Evolutionary conservation across 371 early-diverging fungal genomes (phyloP).

Genomic region (Circinella minor): DNA sequence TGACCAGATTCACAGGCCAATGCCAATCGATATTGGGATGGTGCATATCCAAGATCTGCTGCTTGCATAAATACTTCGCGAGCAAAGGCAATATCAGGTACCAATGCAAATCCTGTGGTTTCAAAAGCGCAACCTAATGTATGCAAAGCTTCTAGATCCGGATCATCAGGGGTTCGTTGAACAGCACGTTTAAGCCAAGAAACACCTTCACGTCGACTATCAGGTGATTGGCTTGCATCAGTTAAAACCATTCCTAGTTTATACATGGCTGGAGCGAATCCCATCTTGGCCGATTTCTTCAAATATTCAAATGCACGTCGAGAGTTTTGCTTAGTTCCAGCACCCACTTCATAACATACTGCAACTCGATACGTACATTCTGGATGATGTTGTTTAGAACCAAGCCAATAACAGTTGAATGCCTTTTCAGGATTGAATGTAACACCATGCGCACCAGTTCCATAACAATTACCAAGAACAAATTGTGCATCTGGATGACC

Average conservation of each 20-base stretch:
- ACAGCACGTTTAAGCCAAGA: conserved; percentile 92
- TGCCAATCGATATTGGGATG: conserved; percentile 91
- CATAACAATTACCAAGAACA: conserved; percentile 86
- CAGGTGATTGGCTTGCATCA: conserved; percentile 69
- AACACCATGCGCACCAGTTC: conserved; percentile 69
- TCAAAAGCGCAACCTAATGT: conserved; percentile 90
- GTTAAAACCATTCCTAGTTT: conserved; percentile 85
- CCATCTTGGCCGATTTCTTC: conserved; percentile 44
- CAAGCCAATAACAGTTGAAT: conserved; percentile 83
- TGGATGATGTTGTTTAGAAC: conserved; percentile 85
- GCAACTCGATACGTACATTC: conserved; percentile 88
- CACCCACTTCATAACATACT: conserved; percentile 90
- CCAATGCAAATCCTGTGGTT: conserved; percentile 62
- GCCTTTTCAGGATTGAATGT: conserved; percentile 82
- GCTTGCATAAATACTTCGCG: conserved; percentile 87
- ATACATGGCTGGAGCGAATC: conserved; percentile 80
- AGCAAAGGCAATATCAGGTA: conserved; percentile 85
- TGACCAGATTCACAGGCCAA: conserved; percentile 91
- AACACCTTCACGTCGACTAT: conserved; percentile 77
- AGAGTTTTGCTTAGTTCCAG: conserved; percentile 80
- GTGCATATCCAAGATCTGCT: conserved; percentile 91
- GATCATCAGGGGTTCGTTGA: conserved; percentile 70
- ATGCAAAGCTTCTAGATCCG: conserved; percentile 85
- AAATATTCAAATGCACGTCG: conserved; percentile 68
- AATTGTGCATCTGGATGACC: conserved; percentile 85